These are phyloP conservation scores for Cystobasidiopsis lactophilus DNA, from an alignment of 768 basidiomycete species.

Conservation along the genomic window DNA sequence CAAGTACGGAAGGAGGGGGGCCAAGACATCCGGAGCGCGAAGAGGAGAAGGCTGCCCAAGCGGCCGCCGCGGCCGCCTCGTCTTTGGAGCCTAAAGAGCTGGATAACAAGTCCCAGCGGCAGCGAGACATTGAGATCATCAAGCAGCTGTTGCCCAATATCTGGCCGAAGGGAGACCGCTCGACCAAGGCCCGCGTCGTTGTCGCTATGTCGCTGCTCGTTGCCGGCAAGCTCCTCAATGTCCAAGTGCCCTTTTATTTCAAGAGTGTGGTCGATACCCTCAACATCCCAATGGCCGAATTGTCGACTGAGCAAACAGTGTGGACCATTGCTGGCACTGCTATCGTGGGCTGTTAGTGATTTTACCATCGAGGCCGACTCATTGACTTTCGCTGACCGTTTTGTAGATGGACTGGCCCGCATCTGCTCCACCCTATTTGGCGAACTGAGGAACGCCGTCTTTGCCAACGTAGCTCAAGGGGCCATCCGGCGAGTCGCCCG, in stretches of 20 bases:
- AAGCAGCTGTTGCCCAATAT: constrained; percentile 64
- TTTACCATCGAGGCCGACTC: neutral
- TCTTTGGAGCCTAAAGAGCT: no score
- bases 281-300: constrained; percentile 51
- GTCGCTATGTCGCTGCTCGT: constrained; percentile 60
- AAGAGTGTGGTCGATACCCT: constrained; percentile 73
- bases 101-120: constrained; percentile 33
- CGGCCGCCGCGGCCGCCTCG: no score
- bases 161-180: constrained; percentile 61
- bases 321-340: constrained; percentile 81
- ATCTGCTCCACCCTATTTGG: constrained; percentile 73
- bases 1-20: no score
- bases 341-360: constrained; percentile 63
- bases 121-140: constrained; percentile 68
- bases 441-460: constrained; percentile 83
- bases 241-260: constrained; percentile 94
- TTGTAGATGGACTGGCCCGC: constrained; percentile 65
- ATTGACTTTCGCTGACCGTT: neutral
- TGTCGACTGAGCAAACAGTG: constrained; percentile 40
- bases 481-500: constrained; percentile 85
- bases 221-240: constrained; percentile 79
- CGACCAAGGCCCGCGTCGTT: constrained; percentile 56
- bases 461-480: constrained; percentile 82
- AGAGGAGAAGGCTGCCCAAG: no score
- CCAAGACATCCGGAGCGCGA: no score